Evolutionary conservation across 345 rosid species (phyloP), one percentile per base, ranked within the genome.

Genomic region (Reutealis trisperma): DNA sequence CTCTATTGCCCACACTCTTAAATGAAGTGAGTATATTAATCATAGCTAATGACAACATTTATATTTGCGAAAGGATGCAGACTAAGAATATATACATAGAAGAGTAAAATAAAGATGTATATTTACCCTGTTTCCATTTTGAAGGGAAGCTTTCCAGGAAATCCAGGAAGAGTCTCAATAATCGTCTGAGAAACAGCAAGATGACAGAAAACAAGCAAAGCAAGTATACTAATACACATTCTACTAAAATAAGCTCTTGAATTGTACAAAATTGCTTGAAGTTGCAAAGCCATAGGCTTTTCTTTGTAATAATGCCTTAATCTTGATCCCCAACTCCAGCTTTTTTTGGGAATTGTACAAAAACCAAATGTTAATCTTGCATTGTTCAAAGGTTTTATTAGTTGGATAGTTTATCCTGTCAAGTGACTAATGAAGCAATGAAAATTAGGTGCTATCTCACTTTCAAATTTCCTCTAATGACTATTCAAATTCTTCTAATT

Each of bases 81-180:
- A n/a, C n/a, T n/a, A n/a, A n/a, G n/a, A n/a, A n/a, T 27, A 27
- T 27, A 27, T 27, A 27, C 1, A 27, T 27, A 27, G 30, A 27
- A 27, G 30, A 27, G 30, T 27, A 27, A 27, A 27, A 27, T 27
- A 1, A 27, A 42, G 6, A 42, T 42, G 4, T 42, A 42, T 42
- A 73, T 83, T 21, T 8, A 84, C 86, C 86, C 86, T 5, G 86
- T 84, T 78, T 84, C 86, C 27, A 84, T 78, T 63, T 78, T 84
- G 72, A 84, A 84, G 11, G 86, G 86, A 63, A 84, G 86, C 75
- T 78, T 84, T 22, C 84, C 86, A 15, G 83, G 78, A 62, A 25
- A 81, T 3, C 84, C 84, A 13, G 86, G 86, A 19, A 84, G 79
- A 18, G 41, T 75, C 19, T 81, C 80, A 5, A 81, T 55, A 12